Base-by-base conservation (phyloP, 2,329 filamentous ascomycete species). In the Chalaropsis ovoidea region DNA sequence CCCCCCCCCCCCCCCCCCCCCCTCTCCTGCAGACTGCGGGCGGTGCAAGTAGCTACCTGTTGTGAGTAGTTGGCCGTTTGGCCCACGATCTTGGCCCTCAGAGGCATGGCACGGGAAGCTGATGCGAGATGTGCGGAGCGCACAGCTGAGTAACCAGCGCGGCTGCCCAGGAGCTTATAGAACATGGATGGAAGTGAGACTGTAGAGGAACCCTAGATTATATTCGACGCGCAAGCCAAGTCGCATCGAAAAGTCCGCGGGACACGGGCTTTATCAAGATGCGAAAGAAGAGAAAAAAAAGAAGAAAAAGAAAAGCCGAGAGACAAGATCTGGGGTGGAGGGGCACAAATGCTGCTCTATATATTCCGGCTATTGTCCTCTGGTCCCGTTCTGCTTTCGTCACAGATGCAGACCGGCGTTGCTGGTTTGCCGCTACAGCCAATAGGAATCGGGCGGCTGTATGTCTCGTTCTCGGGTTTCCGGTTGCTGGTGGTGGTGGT, bases 11-110 rank as follows among this genome's bases (percentile, higher is more conserved):
- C 19, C 11, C 47, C 15, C 10, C 6, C 47, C 15, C 13, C 15
- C 35, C 17, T 56, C n/a, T 56, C 22, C 19, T 22, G 2, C 22
- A 19, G 19, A 19, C n/a, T 41, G 10, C n/a, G 13, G 19, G 13
- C 43, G 3, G 31, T 39, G 4, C n/a, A 56, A n/a, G 24, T 52
- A 56, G 39, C 13, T 49, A 67, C 65, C 61, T 64, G n/a, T n/a
- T 43, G 45, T 17, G 60, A 58, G 65, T 67, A 67, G 56, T 42
- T 61, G 17, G 65, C 65, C 8, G 31, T 39, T 41, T 65, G 63
- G 58, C 61, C 66, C 11, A 45, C 19, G 31, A 91, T 81, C 76
- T 88, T 93, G 68, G 88, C 88, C 79, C 85, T 86, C 69, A 95
- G 81, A 74, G 90, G 90, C 90, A 96, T 96, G 68, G 75, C 75